Percentiles rank a stretch among this genome's conserved stretches.
These are phyloP conservation scores for Hypoxylon trugodes DNA, from an alignment of 495 filamentous ascomycete species.

Conservation along the genomic window DNA sequence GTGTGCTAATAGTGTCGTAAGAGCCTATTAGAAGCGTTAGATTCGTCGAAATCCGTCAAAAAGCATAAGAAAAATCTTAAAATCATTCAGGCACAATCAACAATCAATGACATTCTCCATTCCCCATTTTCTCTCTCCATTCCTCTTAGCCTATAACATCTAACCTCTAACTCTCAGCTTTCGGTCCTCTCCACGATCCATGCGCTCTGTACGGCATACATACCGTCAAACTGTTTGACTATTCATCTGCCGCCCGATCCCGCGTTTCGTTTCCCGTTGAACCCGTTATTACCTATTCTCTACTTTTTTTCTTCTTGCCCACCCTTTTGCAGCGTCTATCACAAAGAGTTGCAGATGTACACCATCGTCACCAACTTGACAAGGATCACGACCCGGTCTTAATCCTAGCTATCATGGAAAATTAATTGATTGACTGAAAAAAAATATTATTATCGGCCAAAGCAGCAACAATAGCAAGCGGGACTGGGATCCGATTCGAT, in stretches of 20 bases:
- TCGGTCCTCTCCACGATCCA: background rate
- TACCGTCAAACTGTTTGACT: background rate
- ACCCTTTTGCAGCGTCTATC: background rate
- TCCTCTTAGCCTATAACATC: too few species aligned
- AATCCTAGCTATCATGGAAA: constrained; percentile 38
- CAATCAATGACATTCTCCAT: constrained; percentile 9
- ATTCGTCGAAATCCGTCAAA: background rate
- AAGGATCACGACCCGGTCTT: constrained; percentile 37
- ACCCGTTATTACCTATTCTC: too few species aligned
- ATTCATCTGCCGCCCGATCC: constrained; percentile 6
- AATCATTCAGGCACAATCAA: background rate
- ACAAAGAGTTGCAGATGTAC: background rate
- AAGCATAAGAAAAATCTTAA: too few species aligned
- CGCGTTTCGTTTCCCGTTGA: constrained; percentile 1
- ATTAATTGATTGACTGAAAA: constrained; percentile 39
- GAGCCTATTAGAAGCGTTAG: constrained; percentile 12
- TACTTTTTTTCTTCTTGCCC: background rate
- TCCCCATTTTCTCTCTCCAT: too few species aligned
- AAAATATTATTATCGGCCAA: constrained; percentile 17
- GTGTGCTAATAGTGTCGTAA: constrained; percentile 3
- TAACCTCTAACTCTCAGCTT: too few species aligned
- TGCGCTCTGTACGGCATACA: constrained; percentile 11
- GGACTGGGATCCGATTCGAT: constrained; percentile 9
- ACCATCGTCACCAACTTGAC: constrained; percentile 4
- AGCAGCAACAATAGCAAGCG: too few species aligned